These are phyloP conservation scores for Nakaseomyces bracarensis DNA, from an alignment of 1,139 yeast genomes.

Conservation along the genomic window DNA sequence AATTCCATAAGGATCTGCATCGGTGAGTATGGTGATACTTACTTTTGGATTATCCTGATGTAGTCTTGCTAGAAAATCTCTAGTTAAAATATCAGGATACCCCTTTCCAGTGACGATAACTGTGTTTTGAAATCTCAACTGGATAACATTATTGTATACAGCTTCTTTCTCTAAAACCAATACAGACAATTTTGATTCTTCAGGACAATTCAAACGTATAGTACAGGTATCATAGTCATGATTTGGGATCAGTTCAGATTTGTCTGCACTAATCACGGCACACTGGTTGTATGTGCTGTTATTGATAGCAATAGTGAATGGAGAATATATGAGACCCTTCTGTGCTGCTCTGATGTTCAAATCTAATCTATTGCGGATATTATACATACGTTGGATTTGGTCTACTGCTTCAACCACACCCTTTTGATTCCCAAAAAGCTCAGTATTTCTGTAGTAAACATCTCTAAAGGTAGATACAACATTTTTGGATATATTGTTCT, in stretches of 20 bases:
- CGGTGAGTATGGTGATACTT: conserved; percentile 23
- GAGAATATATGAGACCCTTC: conserved; percentile 30
- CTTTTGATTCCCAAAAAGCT: conserved; percentile 24
- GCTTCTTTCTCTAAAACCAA: conserved; percentile 31
- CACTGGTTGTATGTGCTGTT: too few species aligned
- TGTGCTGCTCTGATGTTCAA: conserved; percentile 31
- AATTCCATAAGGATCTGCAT: conserved; percentile 34
- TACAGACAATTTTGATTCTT: conserved; percentile 11
- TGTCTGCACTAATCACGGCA: conserved; percentile 8
- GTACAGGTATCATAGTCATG: conserved; percentile 11
- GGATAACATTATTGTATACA: conserved; percentile 22
- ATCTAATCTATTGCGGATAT: conserved; percentile 13
- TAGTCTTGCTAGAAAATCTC: conserved; percentile 21
- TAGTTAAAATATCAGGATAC: conserved; percentile 31
- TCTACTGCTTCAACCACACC: conserved; percentile 23
- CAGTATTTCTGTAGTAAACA: conserved; percentile 31
- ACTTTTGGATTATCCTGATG: conserved; percentile 6
- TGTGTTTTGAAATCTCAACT: conserved; percentile 9
- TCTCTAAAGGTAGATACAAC: conserved; percentile 28
- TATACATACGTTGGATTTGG: conserved; percentile 18
- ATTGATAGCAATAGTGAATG: conserved; percentile 12
- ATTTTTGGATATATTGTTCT: not conserved
- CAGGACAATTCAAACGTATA: conserved; percentile 9
- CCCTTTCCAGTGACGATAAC: conserved; percentile 34
- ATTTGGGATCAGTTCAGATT: conserved; percentile 16